Conservation (phyloP, 2,329 filamentous ascomycete genomes). For the Fusarium sp. region DNA sequence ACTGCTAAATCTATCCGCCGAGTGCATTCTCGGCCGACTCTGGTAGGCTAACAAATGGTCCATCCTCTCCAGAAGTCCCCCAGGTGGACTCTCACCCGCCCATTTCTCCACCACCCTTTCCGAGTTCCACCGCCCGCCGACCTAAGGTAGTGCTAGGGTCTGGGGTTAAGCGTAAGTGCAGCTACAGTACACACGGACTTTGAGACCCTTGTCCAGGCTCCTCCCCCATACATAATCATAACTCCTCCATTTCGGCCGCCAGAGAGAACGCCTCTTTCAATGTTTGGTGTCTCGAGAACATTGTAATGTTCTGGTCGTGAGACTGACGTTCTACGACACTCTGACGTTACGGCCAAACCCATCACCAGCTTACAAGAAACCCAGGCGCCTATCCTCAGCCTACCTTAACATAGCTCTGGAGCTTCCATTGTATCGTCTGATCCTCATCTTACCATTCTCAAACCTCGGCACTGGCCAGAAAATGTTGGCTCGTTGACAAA, state of each 20-base stretch:
- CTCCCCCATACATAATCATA: constrained; percentile 49
- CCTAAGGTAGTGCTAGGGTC: constrained; percentile 33
- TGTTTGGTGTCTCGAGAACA: constrained; percentile 25
- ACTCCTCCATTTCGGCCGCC: constrained; percentile 44
- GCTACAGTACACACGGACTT: constrained; percentile 27
- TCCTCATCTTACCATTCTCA: constrained; percentile 28
- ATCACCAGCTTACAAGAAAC: neutral
- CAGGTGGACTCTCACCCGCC: constrained; percentile 38
- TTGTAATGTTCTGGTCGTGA: constrained; percentile 21
- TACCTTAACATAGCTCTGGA: constrained; percentile 21
- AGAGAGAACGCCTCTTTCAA: constrained; percentile 37
- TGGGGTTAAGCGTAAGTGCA: constrained; percentile 40
- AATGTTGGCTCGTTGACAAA: constrained; percentile 43
- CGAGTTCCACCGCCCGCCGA: constrained; percentile 40
- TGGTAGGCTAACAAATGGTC: constrained; percentile 37
- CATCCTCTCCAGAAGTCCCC: constrained; percentile 47
- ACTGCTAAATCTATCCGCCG: constrained; percentile 28
- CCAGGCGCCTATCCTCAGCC: neutral
- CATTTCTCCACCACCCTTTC: constrained; percentile 48
- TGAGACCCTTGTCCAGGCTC: constrained; percentile 41
- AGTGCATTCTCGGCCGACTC: constrained; percentile 25
- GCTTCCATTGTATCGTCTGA: constrained; percentile 36
- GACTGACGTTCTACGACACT: constrained; percentile 22
- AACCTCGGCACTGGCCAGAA: constrained; percentile 28
- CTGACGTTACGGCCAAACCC: neutral